Conservation (phyloP, 2,329 filamentous ascomycete genomes). For the Aureobasidium leucospermi region DNA sequence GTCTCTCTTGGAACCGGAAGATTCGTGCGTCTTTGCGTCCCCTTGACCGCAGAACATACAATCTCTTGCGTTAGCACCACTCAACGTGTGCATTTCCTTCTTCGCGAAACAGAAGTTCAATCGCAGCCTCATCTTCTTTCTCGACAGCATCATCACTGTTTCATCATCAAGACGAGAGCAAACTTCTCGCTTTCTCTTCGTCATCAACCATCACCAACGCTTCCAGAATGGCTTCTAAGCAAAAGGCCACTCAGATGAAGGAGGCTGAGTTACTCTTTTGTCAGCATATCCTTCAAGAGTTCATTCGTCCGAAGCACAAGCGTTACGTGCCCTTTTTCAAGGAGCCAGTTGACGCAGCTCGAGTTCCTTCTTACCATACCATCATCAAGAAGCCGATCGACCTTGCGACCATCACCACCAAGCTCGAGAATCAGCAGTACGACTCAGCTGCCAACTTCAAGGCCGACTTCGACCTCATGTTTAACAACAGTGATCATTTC, state of each 20-base stretch:
- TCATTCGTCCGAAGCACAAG: not conserved
- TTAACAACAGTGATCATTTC: not conserved
- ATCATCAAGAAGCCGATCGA: not conserved
- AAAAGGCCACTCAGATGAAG: not conserved
- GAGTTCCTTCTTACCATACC: not conserved
- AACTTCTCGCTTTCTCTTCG: not conserved
- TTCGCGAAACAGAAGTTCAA: no score
- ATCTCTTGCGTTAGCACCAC: no score
- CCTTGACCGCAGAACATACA: no score
- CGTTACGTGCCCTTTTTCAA: not conserved
- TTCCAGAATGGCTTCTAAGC: not conserved
- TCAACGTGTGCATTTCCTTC: no score
- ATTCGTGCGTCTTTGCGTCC: no score
- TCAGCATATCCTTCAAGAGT: not conserved
- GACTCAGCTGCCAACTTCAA: not conserved
- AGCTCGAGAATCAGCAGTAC: not conserved
- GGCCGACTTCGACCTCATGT: not conserved
- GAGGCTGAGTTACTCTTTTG: not conserved
- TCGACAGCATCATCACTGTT: not conserved
- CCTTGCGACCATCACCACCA: not conserved
- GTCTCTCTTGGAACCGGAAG: no score
- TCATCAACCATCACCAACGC: not conserved
- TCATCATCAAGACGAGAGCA: not conserved
- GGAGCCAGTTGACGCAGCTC: not conserved
- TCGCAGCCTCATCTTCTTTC: no score